A percentile compares a stretch with the other conserved stretches of the same genome.
Evolutionary conservation across 179 eudicot species (phyloP).

Genomic region (Silene noctiflora): DNA sequence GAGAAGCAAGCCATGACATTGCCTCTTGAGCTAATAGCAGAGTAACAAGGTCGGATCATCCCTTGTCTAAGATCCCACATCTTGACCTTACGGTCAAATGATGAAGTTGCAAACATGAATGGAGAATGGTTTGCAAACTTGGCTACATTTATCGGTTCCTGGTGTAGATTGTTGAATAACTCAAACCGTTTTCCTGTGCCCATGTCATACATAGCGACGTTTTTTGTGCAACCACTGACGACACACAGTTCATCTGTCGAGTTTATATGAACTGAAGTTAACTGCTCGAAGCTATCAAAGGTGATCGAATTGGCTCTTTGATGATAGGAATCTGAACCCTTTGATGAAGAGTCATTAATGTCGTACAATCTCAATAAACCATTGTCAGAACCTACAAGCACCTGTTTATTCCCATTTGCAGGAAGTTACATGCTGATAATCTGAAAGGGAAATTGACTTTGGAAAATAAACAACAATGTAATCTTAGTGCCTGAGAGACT

Average conservation of each 20-base stretch:
- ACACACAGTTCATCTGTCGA: slow-evolving; percentile 83
- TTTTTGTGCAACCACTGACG: slow-evolving; percentile 78
- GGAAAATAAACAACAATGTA: too few species aligned
- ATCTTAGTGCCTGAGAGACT: too few species aligned
- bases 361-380: slow-evolving; percentile 75
- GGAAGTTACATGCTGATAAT: neutral
- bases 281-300: slow-evolving; percentile 75
- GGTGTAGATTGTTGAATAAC: slow-evolving; percentile 63
- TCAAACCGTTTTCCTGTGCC: slow-evolving; percentile 62
- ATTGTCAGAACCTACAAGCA: slow-evolving; percentile 88
- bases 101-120: slow-evolving; percentile 75
- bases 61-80: slow-evolving; percentile 92
- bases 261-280: slow-evolving; percentile 90
- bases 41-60: slow-evolving; percentile 66
- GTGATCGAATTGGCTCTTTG: slow-evolving; percentile 32
- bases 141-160: slow-evolving; percentile 83
- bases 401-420: slow-evolving; percentile 41
- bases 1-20: slow-evolving; percentile 98
- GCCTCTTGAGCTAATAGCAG: slow-evolving; percentile 81
- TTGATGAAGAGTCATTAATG: slow-evolving; percentile 38
- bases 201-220: slow-evolving; percentile 82
- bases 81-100: slow-evolving; percentile 85
- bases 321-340: slow-evolving; percentile 29
- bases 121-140: slow-evolving; percentile 86
- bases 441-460: neutral